These are phyloP conservation scores for Allodekkera sacchari DNA, from an alignment of 805 yeast species.

Conservation along the genomic window DNA sequence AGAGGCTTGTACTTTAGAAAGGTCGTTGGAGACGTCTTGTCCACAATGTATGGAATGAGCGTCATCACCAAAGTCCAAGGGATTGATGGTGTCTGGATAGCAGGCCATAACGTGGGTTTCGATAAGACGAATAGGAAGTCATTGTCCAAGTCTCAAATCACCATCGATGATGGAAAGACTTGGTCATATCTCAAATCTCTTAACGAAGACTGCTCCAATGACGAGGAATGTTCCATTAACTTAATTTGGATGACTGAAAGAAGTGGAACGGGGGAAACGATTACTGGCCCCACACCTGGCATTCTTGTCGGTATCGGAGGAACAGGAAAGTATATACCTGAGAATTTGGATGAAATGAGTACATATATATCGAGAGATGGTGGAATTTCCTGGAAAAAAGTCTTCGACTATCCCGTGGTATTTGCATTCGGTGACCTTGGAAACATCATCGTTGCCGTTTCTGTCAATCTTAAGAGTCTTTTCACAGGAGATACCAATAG, in stretches of 20 bases:
- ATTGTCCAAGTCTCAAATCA: slow-evolving; percentile 26
- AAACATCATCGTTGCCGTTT: slow-evolving; percentile 58
- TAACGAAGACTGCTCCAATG: slow-evolving; percentile 37
- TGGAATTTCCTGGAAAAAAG: slow-evolving; percentile 62
- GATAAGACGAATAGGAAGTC: slow-evolving; percentile 12
- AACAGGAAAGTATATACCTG: slow-evolving; percentile 54
- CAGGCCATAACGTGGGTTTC: slow-evolving; percentile 20
- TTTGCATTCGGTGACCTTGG: slow-evolving; percentile 74
- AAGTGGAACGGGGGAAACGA: slow-evolving; percentile 34
- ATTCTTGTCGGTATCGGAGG: slow-evolving; percentile 63
- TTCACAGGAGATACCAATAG: slow-evolving; percentile 24
- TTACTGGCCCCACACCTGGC: slow-evolving; percentile 49
- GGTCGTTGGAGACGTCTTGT: slow-evolving; percentile 31
- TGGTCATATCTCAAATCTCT: slow-evolving; percentile 42
- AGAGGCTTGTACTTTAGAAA: slow-evolving; percentile 46
- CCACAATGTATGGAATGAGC: slow-evolving; percentile 29
- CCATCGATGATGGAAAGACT: slow-evolving; percentile 45
- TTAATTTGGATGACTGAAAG: slow-evolving; percentile 25
- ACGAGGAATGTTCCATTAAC: slow-evolving; percentile 43
- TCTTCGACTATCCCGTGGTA: slow-evolving; percentile 42
- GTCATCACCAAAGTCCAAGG: slow-evolving; percentile 36
- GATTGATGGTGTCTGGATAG: slow-evolving; percentile 57
- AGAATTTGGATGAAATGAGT: slow-evolving; percentile 8
- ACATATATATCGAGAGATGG: slow-evolving; percentile 71
- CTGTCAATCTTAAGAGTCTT: slow-evolving; percentile 20